Percentiles rank a stretch among this genome's conserved stretches.
Conservation (phyloP, 495 filamentous ascomycete genomes). For the Xylaria intraflava region DNA sequence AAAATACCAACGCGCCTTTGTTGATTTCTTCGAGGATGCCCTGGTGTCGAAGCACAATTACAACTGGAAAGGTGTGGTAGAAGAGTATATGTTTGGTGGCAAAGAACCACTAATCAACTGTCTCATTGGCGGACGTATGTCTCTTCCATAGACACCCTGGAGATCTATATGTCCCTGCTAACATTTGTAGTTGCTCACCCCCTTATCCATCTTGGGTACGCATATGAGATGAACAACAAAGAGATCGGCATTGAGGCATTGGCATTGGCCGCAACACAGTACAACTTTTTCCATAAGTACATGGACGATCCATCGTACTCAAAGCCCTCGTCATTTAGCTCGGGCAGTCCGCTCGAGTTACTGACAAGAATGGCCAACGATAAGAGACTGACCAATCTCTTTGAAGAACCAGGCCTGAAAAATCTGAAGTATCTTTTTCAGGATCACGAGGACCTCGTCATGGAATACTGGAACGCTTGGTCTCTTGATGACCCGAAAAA, state of each 20-base stretch:
- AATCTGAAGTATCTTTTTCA: conserved; percentile 63
- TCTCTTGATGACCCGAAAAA: conserved; percentile 53
- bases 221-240: conserved; percentile 70
- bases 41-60: conserved; percentile 66
- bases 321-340: conserved; percentile 41
- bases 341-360: conserved; percentile 58
- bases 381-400: conserved; percentile 52
- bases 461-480: conserved; percentile 90
- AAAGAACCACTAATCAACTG: conserved; percentile 72
- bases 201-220: conserved; percentile 83
- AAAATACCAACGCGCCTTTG: conserved; percentile 78
- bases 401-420: conserved; percentile 48
- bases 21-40: conserved; percentile 90
- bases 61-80: conserved; percentile 73
- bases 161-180: conserved; percentile 6
- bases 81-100: conserved; percentile 69
- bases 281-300: conserved; percentile 72
- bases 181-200: conserved; percentile 67
- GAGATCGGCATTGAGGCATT: conserved; percentile 83
- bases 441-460: conserved; percentile 58
- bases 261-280: conserved; percentile 59
- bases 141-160: background rate
- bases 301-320: conserved; percentile 64
- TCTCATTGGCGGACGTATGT: conserved; percentile 70
- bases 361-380: conserved; percentile 54